Conservation (phyloP, 2,329 filamentous ascomycete species). For the Gyromitra esculenta region DNA sequence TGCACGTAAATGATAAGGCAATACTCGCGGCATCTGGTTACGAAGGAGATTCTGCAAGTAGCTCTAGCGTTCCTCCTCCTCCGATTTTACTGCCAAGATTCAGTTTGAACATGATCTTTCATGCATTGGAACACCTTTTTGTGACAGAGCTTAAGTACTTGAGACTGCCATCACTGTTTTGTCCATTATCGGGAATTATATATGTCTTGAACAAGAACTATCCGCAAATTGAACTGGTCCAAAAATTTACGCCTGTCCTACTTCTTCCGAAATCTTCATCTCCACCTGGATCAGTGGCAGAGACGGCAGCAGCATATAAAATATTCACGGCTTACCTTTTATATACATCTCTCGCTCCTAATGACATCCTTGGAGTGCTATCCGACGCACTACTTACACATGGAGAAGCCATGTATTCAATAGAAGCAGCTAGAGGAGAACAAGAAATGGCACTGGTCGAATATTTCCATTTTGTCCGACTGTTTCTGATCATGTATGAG, state of each 20-base stretch:
- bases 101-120: constrained; percentile 24
- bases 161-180: constrained; percentile 14
- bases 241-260: constrained; percentile 11
- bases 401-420: constrained; percentile 20
- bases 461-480: constrained; percentile 54
- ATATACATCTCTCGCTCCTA: constrained; percentile 52
- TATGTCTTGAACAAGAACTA: constrained; percentile 16
- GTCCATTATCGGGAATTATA: constrained; percentile 9
- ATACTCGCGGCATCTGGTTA: not conserved
- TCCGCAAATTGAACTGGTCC: constrained; percentile 18
- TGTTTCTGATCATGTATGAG: constrained; percentile 53
- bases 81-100: constrained; percentile 16
- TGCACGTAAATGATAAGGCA: not conserved
- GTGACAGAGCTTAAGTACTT: not conserved
- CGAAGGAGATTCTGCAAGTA: not conserved
- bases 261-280: constrained; percentile 19
- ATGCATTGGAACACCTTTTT: constrained; percentile 37
- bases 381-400: constrained; percentile 23
- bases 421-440: constrained; percentile 15
- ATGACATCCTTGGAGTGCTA: constrained; percentile 47
- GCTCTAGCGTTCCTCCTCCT: not conserved
- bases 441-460: constrained; percentile 47
- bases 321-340: constrained; percentile 55
- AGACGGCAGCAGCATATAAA: constrained; percentile 36
- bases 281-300: constrained; percentile 1